These are phyloP conservation scores for Fusarium agapanthi DNA, from an alignment of 2,329 filamentous ascomycete genomes.

Conservation along the genomic window DNA sequence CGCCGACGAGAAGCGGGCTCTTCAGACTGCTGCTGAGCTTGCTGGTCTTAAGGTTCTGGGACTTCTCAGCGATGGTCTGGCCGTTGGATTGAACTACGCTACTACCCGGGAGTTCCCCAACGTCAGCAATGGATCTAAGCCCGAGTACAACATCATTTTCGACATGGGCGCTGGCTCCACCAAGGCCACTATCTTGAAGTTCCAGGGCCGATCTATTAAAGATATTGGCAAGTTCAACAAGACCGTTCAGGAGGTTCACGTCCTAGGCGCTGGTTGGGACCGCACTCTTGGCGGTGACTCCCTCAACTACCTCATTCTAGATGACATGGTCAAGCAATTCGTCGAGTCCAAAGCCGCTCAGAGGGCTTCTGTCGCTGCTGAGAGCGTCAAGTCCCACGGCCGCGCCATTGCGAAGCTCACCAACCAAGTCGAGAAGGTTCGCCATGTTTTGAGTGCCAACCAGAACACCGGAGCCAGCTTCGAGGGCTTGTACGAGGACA, in stretches of 20 bases:
- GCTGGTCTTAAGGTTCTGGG: conserved; percentile 87
- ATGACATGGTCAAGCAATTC: conserved; percentile 87
- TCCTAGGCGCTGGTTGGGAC: conserved; percentile 89
- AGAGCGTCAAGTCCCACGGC: conserved; percentile 76
- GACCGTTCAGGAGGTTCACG: conserved; percentile 93
- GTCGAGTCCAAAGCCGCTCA: conserved; percentile 74
- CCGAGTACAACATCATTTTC: conserved; percentile 92
- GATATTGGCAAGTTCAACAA: conserved; percentile 94
- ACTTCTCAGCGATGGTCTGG: conserved; percentile 87
- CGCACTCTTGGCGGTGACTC: conserved; percentile 87
- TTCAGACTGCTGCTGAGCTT: conserved; percentile 84
- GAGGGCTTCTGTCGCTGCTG: conserved; percentile 68
- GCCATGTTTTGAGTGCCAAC: conserved; percentile 94
- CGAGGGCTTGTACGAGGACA: conserved; percentile 88
- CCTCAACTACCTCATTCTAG: conserved; percentile 86
- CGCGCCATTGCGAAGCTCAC: conserved; percentile 88
- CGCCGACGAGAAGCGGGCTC: conserved; percentile 85
- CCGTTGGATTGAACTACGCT: conserved; percentile 95
- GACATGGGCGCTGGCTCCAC: conserved; percentile 98
- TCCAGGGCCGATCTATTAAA: conserved; percentile 90
- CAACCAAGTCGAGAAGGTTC: conserved; percentile 88
- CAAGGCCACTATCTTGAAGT: conserved; percentile 87
- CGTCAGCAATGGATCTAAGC: conserved; percentile 81
- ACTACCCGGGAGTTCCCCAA: conserved; percentile 89
- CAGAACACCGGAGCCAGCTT: conserved; percentile 81